Conservation (phyloP, 1,284 basidiomycete species). For the Tylopilus sp. region DNA sequence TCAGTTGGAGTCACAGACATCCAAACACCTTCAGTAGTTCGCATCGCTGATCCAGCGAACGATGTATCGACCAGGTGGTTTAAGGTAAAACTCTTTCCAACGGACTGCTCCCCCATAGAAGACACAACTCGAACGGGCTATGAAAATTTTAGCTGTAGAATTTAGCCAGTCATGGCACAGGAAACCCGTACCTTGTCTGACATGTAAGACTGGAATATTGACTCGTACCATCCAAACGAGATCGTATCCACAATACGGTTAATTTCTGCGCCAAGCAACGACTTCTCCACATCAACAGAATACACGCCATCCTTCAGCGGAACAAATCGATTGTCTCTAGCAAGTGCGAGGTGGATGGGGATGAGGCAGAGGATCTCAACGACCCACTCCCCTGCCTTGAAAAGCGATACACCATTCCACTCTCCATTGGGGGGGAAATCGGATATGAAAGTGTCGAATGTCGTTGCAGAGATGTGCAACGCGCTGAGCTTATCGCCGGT, state of each 20-base stretch:
- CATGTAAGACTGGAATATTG: slow-evolving; percentile 71
- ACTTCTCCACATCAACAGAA: no score
- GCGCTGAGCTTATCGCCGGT: slow-evolving; percentile 53
- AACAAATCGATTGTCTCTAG: slow-evolving; percentile 67
- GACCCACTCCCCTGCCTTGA: slow-evolving; percentile 69
- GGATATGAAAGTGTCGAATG: slow-evolving; percentile 27
- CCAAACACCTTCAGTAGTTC: slow-evolving; percentile 74
- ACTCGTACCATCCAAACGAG: slow-evolving; percentile 46
- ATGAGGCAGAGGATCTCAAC: slow-evolving; percentile 72
- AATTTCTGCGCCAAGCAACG: no score
- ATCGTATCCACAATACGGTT: no score
- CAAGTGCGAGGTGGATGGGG: slow-evolving; percentile 71
- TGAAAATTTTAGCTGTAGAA: slow-evolving; percentile 3
- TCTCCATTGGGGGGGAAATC: slow-evolving; percentile 16
- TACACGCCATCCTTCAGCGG: slow-evolving; percentile 58
- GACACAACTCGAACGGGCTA: slow-evolving; percentile 71
- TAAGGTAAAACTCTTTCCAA: slow-evolving; percentile 66
- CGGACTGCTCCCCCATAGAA: no score
- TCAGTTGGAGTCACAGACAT: slow-evolving; percentile 72
- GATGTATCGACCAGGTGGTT: slow-evolving; percentile 73
- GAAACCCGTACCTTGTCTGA: slow-evolving; percentile 55
- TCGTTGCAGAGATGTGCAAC: slow-evolving; percentile 44
- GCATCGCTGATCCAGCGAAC: slow-evolving; percentile 73
- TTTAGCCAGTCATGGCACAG: not conserved
- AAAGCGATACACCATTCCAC: slow-evolving; percentile 45